Base-by-base conservation (phyloP, 2,329 filamentous ascomycete genomes). In the Drechslera avenae region DNA sequence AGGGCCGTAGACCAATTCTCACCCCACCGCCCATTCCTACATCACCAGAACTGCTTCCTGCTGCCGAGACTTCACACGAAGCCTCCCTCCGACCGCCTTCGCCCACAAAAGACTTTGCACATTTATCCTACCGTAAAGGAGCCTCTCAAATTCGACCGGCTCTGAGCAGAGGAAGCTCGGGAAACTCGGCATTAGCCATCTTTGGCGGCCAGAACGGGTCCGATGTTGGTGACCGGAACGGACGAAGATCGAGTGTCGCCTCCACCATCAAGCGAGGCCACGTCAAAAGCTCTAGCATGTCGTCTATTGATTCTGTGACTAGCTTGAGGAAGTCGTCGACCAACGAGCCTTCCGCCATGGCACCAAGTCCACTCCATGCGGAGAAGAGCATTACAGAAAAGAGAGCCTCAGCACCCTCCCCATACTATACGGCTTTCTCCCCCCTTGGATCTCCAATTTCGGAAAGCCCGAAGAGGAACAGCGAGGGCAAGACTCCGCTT, bases 401-500 rank as follows among this genome's bases (percentile, higher is more conserved):
- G 51, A 52, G 51, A 33, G 58, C 70, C 8, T 16, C 64, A 5
- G 56, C 61, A 10, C 63, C 68, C 4, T 59, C 60, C 33, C 63
- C 65, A 4, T 48, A 56, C 5, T 53, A 50, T 18, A 62, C 66
- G 23, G 43, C 56, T 7, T 58, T 67, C 9, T 67, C 63, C 6
- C 63, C 57, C 5, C 46, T 68, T 7, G 57, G 59, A 1, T 70
- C 69, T 21, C 68, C 70, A 3, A 54, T 46, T n/a, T 53, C 57
- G 13, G 79, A 81, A 40, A 87, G 85, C 58, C 83, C 86, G 4
- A 80, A 81, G 14, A 89, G 82, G 71, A 79, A 79, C 39, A 78
- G 70, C 23, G 76, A 75, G 62, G 72, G 64, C 54, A 69, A 67
- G 72, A 79, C 56, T 67, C 63, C 78, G 1, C 68, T 83, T 13